Percentiles rank a stretch among this genome's conserved stretches.
phyloP scores from a whole-genome alignment of 2,329 filamentous ascomycete genomes.

The Aureobasidium musti region DNA sequence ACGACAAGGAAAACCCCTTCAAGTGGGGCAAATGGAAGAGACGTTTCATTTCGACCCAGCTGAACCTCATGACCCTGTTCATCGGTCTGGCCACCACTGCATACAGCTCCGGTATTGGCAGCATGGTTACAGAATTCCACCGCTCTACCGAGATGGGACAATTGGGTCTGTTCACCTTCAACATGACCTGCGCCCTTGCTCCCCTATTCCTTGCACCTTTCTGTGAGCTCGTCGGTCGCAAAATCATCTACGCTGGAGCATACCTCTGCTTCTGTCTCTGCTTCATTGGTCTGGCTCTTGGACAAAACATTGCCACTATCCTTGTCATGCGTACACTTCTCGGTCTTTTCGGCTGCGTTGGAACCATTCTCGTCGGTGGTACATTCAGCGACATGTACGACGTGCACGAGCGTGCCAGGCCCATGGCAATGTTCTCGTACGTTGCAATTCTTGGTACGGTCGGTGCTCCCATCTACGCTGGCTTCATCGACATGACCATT shows the following conservation, averaged over 20 bases:
- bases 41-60: slow-evolving; percentile 50
- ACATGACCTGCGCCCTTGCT: slow-evolving; percentile 52
- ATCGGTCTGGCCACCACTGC: slow-evolving; percentile 58
- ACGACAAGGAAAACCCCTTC: slow-evolving; percentile 55
- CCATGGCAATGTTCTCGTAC: slow-evolving; percentile 54
- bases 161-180: slow-evolving; percentile 55
- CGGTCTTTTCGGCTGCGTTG: slow-evolving; percentile 53
- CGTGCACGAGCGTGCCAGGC: slow-evolving; percentile 49
- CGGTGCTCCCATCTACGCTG: slow-evolving; percentile 56
- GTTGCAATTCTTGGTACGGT: slow-evolving; percentile 57
- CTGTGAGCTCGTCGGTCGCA: slow-evolving; percentile 53
- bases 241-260: slow-evolving; percentile 51
- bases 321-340: slow-evolving; percentile 52
- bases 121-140: slow-evolving; percentile 51
- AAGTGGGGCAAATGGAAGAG: slow-evolving; percentile 52
- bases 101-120: slow-evolving; percentile 53
- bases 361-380: slow-evolving; percentile 54
- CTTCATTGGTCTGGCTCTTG: slow-evolving; percentile 53
- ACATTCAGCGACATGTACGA: slow-evolving; percentile 55
- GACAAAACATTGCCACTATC: slow-evolving; percentile 53
- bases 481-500: slow-evolving; percentile 56
- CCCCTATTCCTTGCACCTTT: slow-evolving; percentile 54
- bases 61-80: slow-evolving; percentile 57
- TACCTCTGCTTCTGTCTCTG: slow-evolving; percentile 51
- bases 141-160: slow-evolving; percentile 49